These are phyloP conservation scores for Alternaria triticimaculans DNA, from an alignment of 2,329 filamentous ascomycete species.

Conservation along the genomic window DNA sequence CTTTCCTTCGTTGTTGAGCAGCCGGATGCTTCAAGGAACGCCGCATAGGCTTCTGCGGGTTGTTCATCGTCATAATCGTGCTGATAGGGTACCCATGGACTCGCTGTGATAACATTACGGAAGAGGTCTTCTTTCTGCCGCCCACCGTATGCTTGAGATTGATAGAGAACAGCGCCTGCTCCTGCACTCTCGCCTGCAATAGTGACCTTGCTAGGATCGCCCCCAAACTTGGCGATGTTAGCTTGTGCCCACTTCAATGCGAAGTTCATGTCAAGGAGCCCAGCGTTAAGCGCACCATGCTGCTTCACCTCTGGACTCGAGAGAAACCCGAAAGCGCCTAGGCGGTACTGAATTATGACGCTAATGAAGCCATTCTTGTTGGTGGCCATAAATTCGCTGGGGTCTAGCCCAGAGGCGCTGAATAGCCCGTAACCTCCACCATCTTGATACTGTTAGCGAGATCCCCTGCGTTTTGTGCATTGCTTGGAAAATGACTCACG, in stretches of 20 bases:
- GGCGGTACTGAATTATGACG: conserved; percentile 69
- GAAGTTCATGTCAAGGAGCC: conserved; percentile 68
- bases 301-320: conserved; percentile 62
- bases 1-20: conserved; percentile 31
- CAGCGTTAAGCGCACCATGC: conserved; percentile 67
- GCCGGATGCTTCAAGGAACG: conserved; percentile 38
- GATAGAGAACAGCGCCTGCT: conserved; percentile 60
- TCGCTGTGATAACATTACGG: conserved; percentile 43
- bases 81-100: conserved; percentile 42
- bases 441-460: conserved; percentile 41
- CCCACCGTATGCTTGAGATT: conserved; percentile 52
- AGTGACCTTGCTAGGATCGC: conserved; percentile 65
- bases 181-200: conserved; percentile 69
- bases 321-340: conserved; percentile 69
- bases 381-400: conserved; percentile 42
- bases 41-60: conserved; percentile 38
- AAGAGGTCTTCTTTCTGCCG: conserved; percentile 39
- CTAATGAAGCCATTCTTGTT: conserved; percentile 60
- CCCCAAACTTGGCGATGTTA: conserved; percentile 61
- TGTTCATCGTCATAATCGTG: conserved; percentile 42
- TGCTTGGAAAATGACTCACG: conserved; percentile 38
- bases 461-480: conserved; percentile 36
- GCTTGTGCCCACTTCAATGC: conserved; percentile 67
- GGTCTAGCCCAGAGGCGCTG: conserved; percentile 37
- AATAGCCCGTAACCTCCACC: conserved; percentile 50